phyloP scores from a whole-genome alignment of 495 filamentous ascomycete species.

The Penicillium ucsense region DNA sequence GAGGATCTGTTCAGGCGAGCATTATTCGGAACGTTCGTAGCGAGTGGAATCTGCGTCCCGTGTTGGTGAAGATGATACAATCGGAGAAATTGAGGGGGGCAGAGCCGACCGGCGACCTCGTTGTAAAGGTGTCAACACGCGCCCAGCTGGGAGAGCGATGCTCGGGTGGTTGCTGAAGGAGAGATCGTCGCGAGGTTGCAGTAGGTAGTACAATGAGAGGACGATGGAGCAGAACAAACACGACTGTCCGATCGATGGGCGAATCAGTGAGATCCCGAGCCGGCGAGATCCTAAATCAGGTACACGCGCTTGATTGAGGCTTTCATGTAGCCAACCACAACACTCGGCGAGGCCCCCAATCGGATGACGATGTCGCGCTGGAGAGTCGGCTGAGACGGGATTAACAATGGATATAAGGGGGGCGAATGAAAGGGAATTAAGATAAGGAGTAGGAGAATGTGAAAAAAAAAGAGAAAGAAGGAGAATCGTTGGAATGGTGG shows the following conservation, averaged over 20 bases:
- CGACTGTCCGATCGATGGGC: conserved; percentile 5
- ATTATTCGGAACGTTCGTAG: conserved; percentile 16
- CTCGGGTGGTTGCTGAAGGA: conserved; percentile 1
- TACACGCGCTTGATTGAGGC: conserved; percentile 9
- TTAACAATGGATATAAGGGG: not conserved
- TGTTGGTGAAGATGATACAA: too few species aligned
- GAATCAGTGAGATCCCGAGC: conserved; percentile 13
- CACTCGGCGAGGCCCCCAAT: conserved; percentile 11
- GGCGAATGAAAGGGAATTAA: not conserved
- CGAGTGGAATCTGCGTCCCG: too few species aligned
- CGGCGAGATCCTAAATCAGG: conserved; percentile 7
- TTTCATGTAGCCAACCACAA: conserved; percentile 16
- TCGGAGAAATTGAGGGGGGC: too few species aligned
- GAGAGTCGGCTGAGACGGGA: too few species aligned
- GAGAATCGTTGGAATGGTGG: conserved; percentile 1
- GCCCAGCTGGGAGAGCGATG: conserved; percentile 4
- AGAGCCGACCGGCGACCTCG: conserved; percentile 31
- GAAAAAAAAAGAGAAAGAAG: conserved; percentile 6
- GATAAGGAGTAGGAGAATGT: conserved; percentile 7
- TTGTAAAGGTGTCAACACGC: conserved; percentile 5
- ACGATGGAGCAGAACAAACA: conserved; percentile 11
- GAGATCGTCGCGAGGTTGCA: conserved; percentile 7
- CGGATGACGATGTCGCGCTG: not conserved
- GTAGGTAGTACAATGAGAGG: conserved; percentile 4
- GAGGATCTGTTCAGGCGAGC: conserved; percentile 19